Conservation (phyloP, 306 rosid species). For the apple (Malus domestica) region DNA sequence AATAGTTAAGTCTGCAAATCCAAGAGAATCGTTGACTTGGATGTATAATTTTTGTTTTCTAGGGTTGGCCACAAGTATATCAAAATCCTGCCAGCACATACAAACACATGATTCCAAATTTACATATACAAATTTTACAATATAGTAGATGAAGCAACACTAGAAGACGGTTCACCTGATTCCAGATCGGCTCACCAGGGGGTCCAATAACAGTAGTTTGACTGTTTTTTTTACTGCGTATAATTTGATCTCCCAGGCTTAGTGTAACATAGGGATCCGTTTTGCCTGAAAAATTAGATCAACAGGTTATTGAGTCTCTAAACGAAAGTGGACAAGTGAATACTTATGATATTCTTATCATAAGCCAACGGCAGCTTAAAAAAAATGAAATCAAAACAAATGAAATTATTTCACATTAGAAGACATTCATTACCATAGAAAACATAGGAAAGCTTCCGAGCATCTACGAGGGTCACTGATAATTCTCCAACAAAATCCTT, state of each 20-base stretch:
- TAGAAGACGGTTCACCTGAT: conserved; percentile 62
- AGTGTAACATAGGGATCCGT: conserved; percentile 91
- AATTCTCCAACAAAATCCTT: conserved; percentile 90
- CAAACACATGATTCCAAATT: conserved; percentile 13
- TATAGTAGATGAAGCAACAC: neutral
- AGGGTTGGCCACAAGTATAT: conserved; percentile 87
- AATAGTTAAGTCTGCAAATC: conserved; percentile 65
- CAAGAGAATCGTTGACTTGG: conserved; percentile 88
- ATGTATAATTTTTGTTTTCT: conserved; percentile 65
- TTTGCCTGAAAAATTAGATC: conserved; percentile 50
- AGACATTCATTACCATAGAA: conserved; percentile 56
- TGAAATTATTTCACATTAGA: conserved; percentile 7
- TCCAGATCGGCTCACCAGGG: conserved; percentile 99
- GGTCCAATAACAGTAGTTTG: conserved; percentile 95
- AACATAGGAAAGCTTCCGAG: conserved; percentile 79
- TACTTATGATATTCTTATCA: neutral
- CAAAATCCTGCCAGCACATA: conserved; percentile 70
- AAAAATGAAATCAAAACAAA: neutral
- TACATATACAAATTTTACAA: neutral
- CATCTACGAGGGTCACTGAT: conserved; percentile 91
- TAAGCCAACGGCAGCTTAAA: neutral
- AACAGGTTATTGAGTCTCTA: neutral
- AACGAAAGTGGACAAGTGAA: neutral
- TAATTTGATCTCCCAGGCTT: conserved; percentile 73
- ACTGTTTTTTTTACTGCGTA: conserved; percentile 94